These are phyloP conservation scores for Tetragonia tetragonoides DNA, from an alignment of 148 eudicot genomes.

Conservation along the genomic window DNA sequence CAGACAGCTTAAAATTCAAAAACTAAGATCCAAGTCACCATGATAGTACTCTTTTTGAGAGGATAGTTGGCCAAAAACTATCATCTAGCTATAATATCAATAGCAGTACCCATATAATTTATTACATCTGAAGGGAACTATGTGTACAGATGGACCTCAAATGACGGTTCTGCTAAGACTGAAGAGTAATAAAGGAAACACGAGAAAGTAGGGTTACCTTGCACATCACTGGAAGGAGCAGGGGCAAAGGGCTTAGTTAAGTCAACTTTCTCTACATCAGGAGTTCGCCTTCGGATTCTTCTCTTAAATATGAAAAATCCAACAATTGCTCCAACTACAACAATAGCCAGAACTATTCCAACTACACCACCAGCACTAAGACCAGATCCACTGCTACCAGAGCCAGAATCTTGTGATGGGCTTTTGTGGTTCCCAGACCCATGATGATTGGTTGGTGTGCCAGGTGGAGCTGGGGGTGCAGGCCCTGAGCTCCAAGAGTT, in stretches of 20 bases:
- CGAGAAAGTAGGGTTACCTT: constrained; percentile 37
- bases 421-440: constrained; percentile 36
- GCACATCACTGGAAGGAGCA: constrained; percentile 31
- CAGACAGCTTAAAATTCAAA: neutral
- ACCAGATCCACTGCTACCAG: constrained; percentile 62
- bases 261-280: constrained; percentile 73
- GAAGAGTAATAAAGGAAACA: neutral
- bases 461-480: constrained; percentile 97
- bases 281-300: constrained; percentile 58
- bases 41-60: neutral
- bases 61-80: neutral
- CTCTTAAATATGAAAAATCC: constrained; percentile 72
- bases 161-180: neutral
- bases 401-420: constrained; percentile 36
- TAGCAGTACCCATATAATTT: no score
- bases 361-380: constrained; percentile 75
- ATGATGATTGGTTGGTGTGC: constrained; percentile 52
- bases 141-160: neutral
- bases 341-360: constrained; percentile 70
- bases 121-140: neutral
- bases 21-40: neutral
- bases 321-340: constrained; percentile 63
- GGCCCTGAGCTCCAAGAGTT: constrained; percentile 79
- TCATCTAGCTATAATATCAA: no score
- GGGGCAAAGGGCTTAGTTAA: constrained; percentile 32